Conservation (phyloP, 768 basidiomycete genomes). For the Phanerochaete carnosa region DNA sequence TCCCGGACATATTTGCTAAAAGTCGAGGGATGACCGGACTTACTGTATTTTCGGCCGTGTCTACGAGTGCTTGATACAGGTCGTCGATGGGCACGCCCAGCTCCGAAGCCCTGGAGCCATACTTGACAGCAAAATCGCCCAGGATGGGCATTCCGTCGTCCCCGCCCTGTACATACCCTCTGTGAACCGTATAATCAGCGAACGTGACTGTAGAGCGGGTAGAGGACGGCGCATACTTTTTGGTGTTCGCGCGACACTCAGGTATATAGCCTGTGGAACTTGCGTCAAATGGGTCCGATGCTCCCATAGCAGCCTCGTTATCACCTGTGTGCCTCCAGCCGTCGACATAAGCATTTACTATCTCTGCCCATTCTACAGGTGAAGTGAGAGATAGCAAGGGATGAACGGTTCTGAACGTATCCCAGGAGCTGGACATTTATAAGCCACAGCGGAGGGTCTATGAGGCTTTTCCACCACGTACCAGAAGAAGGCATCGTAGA, state of each 20-base stretch:
- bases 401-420: constrained; percentile 51
- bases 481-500: constrained; percentile 53
- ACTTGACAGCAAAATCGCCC: constrained; percentile 50
- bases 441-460: not conserved
- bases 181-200: not conserved
- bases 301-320: not conserved
- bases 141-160: constrained; percentile 51
- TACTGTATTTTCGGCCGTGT: constrained; percentile 51
- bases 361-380: constrained; percentile 44
- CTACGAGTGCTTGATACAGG: constrained; percentile 46
- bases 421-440: constrained; percentile 41
- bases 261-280: constrained; percentile 42
- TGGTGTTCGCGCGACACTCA: constrained; percentile 49
- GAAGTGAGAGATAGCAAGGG: constrained; percentile 44
- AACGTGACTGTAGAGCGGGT: not conserved
- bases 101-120: constrained; percentile 31
- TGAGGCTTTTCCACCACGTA: constrained; percentile 17
- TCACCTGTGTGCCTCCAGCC: constrained; percentile 47
- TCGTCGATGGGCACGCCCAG: constrained; percentile 44
- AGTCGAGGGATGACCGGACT: too few species aligned
- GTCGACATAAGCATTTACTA: constrained; percentile 47
- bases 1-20: not conserved
- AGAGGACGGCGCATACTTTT: constrained; percentile 33
- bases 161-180: constrained; percentile 49
- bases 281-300: not conserved